Conservation (phyloP, 345 rosid genomes). For the Odontarrhena argentea region DNA sequence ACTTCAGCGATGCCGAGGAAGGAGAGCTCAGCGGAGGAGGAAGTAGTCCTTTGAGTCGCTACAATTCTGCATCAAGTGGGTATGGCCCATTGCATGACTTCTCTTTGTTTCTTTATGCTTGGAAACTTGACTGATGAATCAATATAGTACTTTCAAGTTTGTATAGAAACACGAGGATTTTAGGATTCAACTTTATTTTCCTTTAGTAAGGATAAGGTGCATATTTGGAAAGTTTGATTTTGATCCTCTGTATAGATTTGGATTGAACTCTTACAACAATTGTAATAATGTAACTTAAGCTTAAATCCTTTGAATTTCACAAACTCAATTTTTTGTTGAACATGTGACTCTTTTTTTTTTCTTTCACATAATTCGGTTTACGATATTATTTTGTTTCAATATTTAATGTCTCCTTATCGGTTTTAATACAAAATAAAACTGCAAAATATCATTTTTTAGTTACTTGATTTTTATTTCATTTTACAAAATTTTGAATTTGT, state of each 20-base stretch:
- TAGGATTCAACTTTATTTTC: background rate
- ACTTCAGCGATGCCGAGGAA: constrained; percentile 56
- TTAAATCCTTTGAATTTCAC: background rate
- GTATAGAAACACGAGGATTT: background rate
- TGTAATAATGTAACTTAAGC: background rate
- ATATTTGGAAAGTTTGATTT: background rate
- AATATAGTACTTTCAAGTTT: constrained; percentile 2
- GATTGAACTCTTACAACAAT: background rate
- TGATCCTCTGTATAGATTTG: background rate
- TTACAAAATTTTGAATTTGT: no score
- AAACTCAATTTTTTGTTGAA: no score
- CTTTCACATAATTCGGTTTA: no score
- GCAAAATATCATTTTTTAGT: no score
- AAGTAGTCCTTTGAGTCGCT: constrained; percentile 66
- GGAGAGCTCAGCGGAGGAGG: constrained; percentile 64
- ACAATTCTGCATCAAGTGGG: constrained; percentile 53
- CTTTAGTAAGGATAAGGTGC: background rate
- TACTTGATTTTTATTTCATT: no score
- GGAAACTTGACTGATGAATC: constrained; percentile 73
- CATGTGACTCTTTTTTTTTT: no score
- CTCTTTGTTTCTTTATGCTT: constrained; percentile 82
- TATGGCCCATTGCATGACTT: constrained; percentile 54
- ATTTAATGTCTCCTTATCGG: no score
- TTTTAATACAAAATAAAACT: no score
- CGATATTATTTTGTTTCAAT: no score